A percentile compares a stretch with the other conserved stretches of the same genome.
Conservation (phyloP, 1,284 basidiomycete genomes). For the Ceratobasidium sp. region DNA sequence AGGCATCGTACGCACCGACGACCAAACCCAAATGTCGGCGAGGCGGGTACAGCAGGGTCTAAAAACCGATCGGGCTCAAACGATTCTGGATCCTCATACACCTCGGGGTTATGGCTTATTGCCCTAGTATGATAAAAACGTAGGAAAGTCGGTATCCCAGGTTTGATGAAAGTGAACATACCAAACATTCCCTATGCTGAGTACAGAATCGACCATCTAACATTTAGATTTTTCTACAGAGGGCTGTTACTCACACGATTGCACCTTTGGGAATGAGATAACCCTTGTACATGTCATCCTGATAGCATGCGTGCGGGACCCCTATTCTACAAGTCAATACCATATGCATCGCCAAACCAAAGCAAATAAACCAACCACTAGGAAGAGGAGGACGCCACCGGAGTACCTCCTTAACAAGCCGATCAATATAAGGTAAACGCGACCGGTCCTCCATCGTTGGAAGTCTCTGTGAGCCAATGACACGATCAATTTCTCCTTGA, state of each 20-base stretch:
- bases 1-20: conserved; percentile 1
- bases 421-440: conserved; percentile 43
- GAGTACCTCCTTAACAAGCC: conserved; percentile 38
- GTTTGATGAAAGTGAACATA: background rate
- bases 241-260: conserved; percentile 9
- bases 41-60: background rate
- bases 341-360: background rate
- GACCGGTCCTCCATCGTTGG: conserved; percentile 33
- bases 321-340: background rate
- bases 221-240: background rate
- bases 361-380: conserved; percentile 11
- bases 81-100: conserved; percentile 40
- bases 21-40: conserved; percentile 8
- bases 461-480: conserved; percentile 36
- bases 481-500: conserved; percentile 39
- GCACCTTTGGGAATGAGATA: conserved; percentile 42
- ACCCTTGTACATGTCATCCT: conserved; percentile 26
- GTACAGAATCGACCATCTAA: background rate
- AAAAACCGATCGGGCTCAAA: conserved; percentile 45
- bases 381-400: conserved; percentile 42
- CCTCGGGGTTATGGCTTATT: conserved; percentile 35
- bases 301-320: background rate
- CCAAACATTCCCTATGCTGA: background rate
- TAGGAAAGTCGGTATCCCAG: background rate
- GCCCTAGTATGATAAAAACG: background rate